phyloP scores from a whole-genome alignment of 192 early-diverging fungal species.

The Umbelopsis vinacea region DNA sequence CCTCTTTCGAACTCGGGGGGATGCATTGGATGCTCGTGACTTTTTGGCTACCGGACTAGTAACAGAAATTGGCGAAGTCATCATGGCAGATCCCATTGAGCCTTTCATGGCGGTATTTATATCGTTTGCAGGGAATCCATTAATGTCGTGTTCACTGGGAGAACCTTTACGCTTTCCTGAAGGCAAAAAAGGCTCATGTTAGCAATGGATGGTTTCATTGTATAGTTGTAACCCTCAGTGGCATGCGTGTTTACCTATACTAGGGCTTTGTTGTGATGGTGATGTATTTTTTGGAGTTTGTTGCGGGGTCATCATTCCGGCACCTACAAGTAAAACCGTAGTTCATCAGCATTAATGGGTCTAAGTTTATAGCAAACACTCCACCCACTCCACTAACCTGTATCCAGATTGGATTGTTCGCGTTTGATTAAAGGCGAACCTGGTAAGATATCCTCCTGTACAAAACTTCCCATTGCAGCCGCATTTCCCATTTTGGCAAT shows the following conservation, averaged over 20 bases:
- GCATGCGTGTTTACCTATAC: conserved; percentile 6
- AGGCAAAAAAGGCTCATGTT: background rate
- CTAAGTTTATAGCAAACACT: background rate
- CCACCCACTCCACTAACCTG: background rate
- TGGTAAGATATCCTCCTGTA: background rate
- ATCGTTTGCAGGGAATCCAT: background rate
- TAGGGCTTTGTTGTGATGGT: conserved; percentile 23
- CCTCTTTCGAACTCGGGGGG: conserved; percentile 12
- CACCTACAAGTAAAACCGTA: background rate
- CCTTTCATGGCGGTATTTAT: conserved; percentile 6
- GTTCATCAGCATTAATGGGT: background rate
- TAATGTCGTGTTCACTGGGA: conserved; percentile 1
- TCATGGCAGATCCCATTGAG: conserved; percentile 5
- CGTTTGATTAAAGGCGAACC: conserved; percentile 8
- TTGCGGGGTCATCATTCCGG: conserved; percentile 15
- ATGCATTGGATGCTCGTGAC: conserved; percentile 8
- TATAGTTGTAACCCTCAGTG: too few species aligned
- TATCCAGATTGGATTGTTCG: conserved; percentile 9
- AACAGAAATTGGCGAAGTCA: conserved; percentile 16
- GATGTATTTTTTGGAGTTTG: conserved; percentile 20
- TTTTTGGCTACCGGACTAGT: conserved; percentile 13
- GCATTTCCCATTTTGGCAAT: conserved; percentile 13
- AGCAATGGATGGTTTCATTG: too few species aligned
- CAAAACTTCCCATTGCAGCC: conserved; percentile 3
- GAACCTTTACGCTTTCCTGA: conserved; percentile 17